Conservation (phyloP, 257 asterid species). For the Capsicum baccatum region DNA sequence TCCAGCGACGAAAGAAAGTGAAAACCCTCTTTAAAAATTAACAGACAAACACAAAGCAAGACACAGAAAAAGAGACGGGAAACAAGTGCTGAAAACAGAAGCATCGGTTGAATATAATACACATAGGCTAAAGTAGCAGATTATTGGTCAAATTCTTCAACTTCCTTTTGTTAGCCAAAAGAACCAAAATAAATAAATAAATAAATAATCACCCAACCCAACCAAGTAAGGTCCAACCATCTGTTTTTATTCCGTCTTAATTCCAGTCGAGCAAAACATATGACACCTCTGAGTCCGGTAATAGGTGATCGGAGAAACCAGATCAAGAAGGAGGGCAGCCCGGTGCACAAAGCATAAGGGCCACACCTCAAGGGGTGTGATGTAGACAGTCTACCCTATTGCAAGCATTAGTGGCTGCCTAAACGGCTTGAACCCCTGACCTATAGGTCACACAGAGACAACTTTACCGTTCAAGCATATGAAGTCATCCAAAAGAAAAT, state of each 20-base stretch:
- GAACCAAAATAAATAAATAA: not conserved
- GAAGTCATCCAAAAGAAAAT: not conserved
- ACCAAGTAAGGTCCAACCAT: constrained; percentile 14
- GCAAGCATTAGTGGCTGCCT: constrained; percentile 4
- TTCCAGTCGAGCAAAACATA: constrained; percentile 4
- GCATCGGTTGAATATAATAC: not conserved
- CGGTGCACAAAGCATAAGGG: not conserved
- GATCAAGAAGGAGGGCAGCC: not conserved
- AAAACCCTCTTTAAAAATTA: not conserved
- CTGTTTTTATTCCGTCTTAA: not conserved
- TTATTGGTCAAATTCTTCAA: not conserved
- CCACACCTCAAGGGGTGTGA: not conserved
- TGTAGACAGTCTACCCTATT: not conserved
- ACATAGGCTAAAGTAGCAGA: constrained; percentile 1
- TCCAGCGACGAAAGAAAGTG: not conserved
- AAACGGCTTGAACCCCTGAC: not conserved
- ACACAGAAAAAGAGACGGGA: not conserved
- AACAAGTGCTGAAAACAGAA: not conserved
- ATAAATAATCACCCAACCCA: not conserved
- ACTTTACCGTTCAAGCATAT: constrained; percentile 12
- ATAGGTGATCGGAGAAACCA: constrained; percentile 6
- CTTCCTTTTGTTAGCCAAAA: constrained; percentile 17
- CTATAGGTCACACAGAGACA: not conserved
- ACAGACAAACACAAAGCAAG: not conserved
- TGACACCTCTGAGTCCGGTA: not conserved